Percentiles rank a stretch among this genome's conserved stretches.
These are phyloP conservation scores for Penicillium malachiteum DNA, from an alignment of 495 filamentous ascomycete genomes.

Conservation along the genomic window DNA sequence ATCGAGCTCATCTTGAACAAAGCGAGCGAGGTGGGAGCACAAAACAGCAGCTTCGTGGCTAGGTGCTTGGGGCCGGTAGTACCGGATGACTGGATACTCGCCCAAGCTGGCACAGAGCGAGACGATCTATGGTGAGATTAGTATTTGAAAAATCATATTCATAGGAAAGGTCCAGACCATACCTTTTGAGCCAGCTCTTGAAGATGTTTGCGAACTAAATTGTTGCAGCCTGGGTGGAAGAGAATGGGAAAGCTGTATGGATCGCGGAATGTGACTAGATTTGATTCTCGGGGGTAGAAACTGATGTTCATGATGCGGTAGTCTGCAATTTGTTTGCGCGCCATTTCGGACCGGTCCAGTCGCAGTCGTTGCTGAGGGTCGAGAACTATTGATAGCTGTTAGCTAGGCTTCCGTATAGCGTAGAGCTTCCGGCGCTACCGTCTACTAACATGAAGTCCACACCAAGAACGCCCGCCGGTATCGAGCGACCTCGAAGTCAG, in stretches of 20 bases:
- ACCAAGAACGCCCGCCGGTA: constrained; percentile 75
- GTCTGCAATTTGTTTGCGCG: constrained; percentile 68
- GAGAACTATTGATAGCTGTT: constrained; percentile 41
- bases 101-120: constrained; percentile 79
- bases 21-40: constrained; percentile 83
- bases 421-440: constrained; percentile 2
- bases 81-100: constrained; percentile 88
- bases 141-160: background rate
- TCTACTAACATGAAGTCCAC: constrained; percentile 73
- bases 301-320: constrained; percentile 78
- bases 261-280: constrained; percentile 85
- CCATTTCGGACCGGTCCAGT: constrained; percentile 57
- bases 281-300: constrained; percentile 88
- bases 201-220: constrained; percentile 77
- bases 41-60: constrained; percentile 85
- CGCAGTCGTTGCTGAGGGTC: constrained; percentile 53
- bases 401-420: constrained; percentile 12
- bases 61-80: constrained; percentile 72
- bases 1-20: constrained; percentile 87
- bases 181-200: constrained; percentile 85
- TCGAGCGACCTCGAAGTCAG: constrained; percentile 79
- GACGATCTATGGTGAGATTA: constrained; percentile 62
- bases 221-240: constrained; percentile 87
- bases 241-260: constrained; percentile 92
- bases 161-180: background rate